phyloP scores from a whole-genome alignment of 73 alveolate genomes.

The Paramecium caudatum region DNA sequence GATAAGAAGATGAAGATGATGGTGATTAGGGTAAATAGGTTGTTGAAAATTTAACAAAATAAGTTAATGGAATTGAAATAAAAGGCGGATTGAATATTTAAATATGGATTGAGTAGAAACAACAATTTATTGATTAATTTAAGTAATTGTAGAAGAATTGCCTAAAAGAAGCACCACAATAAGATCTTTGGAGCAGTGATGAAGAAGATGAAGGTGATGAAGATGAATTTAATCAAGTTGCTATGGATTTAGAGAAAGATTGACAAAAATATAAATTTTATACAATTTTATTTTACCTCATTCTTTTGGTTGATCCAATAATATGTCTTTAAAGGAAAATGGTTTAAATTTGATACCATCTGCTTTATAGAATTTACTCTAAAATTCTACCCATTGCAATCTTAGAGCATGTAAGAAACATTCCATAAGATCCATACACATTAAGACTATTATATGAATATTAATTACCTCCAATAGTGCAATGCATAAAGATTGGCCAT shows the following conservation, averaged over 20 bases:
- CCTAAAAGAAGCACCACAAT: not conserved
- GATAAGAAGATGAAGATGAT: conserved; percentile 46
- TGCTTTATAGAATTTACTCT: conserved; percentile 97
- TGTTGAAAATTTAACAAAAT: not conserved
- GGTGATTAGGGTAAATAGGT: not conserved
- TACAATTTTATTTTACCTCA: not conserved
- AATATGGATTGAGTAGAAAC: not conserved
- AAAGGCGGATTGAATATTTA: conserved; percentile 13
- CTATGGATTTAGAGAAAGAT: not conserved
- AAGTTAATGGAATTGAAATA: not conserved
- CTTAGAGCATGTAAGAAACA: conserved; percentile 98
- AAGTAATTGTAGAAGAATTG: not conserved
- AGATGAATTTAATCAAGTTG: too few species aligned
- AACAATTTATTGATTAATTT: not conserved
- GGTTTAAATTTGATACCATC: conserved; percentile 95
- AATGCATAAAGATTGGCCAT: conserved; percentile 90
- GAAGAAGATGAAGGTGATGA: conserved; percentile 2
- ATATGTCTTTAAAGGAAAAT: conserved; percentile 81
- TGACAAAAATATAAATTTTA: not conserved
- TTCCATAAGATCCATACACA: conserved; percentile 99
- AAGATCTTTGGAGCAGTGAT: conserved; percentile 21
- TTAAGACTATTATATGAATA: conserved; percentile 85
- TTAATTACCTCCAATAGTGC: conserved; percentile 77
- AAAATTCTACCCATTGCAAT: conserved; percentile 99
- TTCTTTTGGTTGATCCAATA: conserved; percentile 1